Percentiles rank a stretch among this genome's conserved stretches.
phyloP scores from a whole-genome alignment of 2,329 filamentous ascomycete species.

The Rasamsonia emersonii region DNA sequence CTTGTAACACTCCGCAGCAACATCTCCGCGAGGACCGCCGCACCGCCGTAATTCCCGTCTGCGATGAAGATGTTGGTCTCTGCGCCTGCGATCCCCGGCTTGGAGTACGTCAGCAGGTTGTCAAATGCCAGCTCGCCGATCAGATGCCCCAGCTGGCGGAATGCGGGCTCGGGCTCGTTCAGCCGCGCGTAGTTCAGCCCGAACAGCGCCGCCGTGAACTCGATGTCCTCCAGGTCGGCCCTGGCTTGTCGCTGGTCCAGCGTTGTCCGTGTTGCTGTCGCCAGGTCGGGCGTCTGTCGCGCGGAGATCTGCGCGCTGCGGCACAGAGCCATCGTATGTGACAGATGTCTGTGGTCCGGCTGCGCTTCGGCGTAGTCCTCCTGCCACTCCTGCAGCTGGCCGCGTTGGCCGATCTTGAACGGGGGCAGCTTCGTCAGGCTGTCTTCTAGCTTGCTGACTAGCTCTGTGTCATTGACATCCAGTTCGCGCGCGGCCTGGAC shows the following conservation, averaged over 20 bases:
- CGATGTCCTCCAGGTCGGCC: constrained; percentile 1
- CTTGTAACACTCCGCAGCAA: neutral
- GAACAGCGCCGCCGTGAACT: constrained; percentile 2
- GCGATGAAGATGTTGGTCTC: constrained; percentile 3
- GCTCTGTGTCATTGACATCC: neutral
- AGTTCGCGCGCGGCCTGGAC: neutral
- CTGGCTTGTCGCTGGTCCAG: neutral
- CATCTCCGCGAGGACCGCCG: constrained; percentile 1
- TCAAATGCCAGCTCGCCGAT: constrained; percentile 1
- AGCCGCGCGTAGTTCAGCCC: constrained; percentile 1
- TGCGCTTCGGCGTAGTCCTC: constrained; percentile 2
- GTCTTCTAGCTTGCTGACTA: neutral
- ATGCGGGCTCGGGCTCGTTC: neutral
- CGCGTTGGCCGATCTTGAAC: constrained; percentile 1
- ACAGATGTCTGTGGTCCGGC: constrained; percentile 2
- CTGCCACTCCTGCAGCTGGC: constrained; percentile 2
- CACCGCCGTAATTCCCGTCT: constrained; percentile 1
- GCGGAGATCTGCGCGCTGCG: neutral
- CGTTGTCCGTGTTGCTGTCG: neutral
- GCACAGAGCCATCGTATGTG: constrained; percentile 2
- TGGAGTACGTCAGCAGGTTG: constrained; percentile 2
- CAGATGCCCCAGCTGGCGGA: constrained; percentile 1
- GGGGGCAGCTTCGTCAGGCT: neutral
- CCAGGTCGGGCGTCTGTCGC: neutral
- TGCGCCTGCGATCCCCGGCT: constrained; percentile 2